Evolutionary conservation across 139 green algal genomes (phyloP).

Genomic region (Medakamo hakoo): DNA sequence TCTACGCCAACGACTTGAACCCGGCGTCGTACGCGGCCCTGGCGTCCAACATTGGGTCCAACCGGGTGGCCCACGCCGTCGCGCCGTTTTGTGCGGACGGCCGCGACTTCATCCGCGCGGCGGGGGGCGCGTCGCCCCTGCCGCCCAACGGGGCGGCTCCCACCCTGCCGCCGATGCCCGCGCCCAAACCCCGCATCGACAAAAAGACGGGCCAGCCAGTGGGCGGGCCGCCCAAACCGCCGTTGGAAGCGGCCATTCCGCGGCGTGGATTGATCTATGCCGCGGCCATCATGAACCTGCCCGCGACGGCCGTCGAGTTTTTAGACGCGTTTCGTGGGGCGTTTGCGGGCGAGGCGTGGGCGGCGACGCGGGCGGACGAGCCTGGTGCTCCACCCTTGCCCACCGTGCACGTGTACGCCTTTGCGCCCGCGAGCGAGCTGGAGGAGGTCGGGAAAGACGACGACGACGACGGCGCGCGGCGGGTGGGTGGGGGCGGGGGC

Average conservation of each 20-base stretch:
- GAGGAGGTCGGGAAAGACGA: too few relatives aligned
- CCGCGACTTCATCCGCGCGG: constrained; percentile 27
- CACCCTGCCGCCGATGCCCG: neutral
- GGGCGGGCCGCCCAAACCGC: neutral
- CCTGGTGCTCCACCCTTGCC: constrained; percentile 35
- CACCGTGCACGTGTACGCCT: constrained; percentile 83
- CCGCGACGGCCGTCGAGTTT: constrained; percentile 73
- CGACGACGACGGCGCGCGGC: too few relatives aligned
- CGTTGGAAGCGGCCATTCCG: too few relatives aligned
- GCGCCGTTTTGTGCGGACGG: constrained; percentile 57
- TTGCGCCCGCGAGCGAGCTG: constrained; percentile 15
- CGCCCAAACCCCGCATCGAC: constrained; percentile 2
- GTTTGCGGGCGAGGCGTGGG: constrained; percentile 48
- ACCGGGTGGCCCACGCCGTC: constrained; percentile 36
- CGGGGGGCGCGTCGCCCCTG: constrained; percentile 2
- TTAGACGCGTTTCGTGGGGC: constrained; percentile 62
- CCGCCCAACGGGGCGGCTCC: neutral
- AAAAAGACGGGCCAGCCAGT: too few relatives aligned
- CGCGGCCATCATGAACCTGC: constrained; percentile 87
- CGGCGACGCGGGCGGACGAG: too few relatives aligned
- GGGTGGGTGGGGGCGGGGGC: too few relatives aligned
- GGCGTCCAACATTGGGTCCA: constrained; percentile 54
- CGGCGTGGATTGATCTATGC: constrained; percentile 22
- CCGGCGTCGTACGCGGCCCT: constrained; percentile 61
- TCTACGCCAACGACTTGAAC: constrained; percentile 97